Base-by-base conservation (phyloP, 2,329 filamentous ascomycete species). In the Talaromyces funiculosus region DNA sequence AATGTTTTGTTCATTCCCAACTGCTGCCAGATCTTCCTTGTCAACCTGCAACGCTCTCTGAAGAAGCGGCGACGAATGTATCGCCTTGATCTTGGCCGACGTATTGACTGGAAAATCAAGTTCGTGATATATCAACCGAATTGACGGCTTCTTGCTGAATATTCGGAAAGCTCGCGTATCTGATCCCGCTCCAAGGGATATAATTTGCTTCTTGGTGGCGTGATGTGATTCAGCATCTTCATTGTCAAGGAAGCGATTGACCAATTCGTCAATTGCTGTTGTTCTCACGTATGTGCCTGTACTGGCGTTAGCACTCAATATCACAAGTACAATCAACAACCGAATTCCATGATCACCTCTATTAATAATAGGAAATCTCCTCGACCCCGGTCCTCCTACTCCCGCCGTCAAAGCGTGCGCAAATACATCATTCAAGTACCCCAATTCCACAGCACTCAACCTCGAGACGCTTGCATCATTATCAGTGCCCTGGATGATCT, bases 261-360 rank as follows among this genome's bases (percentile, higher is more conserved):
- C 84, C 0, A 99, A 84, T 12, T 76, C 79, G 75, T 99, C 92
- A 64, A 99, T 86, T 24, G 90, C 90, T 4, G 83, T 84, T 8
- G 92, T 97, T 63, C 94, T 87, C 22, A 92, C 88, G 70, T 97
- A 97, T n/a, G 93, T 97, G 57, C 92, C 92, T 93, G 59, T 42
- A 24, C 3, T 9, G 10, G 42, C 3, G 42, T 24, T n/a, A 42
- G 64, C 37, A 64, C 24, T 31, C 43, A 4, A 18, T 10, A 35
- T n/a, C n/a, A n/a, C n/a, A 1, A 29, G 7, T n/a, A 33, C 9
- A 51, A 42, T 45, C 26, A 20, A 8, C 29, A 10, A 7, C n/a
- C 0, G 10, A 20, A 18, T 6, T n/a, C n/a, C 8, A 12, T 22
- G 60, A 29, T 54, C 61, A 91, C 93, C 93, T 84, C 93, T 82